Conservation (phyloP, 257 asterid genomes). For the Ilex asprella region DNA sequence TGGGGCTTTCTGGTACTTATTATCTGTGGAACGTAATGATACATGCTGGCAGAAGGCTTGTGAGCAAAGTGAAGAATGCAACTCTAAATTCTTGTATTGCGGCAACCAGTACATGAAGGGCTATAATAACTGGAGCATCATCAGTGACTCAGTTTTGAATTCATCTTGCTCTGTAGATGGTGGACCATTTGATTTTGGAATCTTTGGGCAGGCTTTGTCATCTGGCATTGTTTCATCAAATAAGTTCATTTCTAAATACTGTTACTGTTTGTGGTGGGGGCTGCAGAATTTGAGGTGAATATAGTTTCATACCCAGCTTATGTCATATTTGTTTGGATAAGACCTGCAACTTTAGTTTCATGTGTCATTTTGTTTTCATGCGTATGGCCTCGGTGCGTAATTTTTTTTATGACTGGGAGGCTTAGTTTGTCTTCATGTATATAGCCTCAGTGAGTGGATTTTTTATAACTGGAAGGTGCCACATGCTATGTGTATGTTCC, state of each 20-base stretch:
- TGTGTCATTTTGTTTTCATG: not conserved
- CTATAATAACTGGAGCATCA: conserved; percentile 51
- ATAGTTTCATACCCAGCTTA: conserved; percentile 3
- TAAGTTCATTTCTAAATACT: conserved; percentile 65
- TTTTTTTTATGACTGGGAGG: too few species aligned
- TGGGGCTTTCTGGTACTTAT: conserved; percentile 98
- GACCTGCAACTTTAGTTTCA: not conserved
- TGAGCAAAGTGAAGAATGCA: conserved; percentile 33
- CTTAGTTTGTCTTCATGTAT: too few species aligned
- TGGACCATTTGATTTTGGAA: conserved; percentile 90
- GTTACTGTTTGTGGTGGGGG: conserved; percentile 99
- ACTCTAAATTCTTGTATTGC: conserved; percentile 67
- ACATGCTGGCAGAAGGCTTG: conserved; percentile 98
- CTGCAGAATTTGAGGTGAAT: conserved; percentile 91
- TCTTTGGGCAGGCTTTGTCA: conserved; percentile 76
- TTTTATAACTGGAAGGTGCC: too few species aligned
- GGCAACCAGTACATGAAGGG: conserved; percentile 60
- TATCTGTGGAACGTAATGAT: conserved; percentile 89
- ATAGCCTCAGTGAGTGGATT: too few species aligned
- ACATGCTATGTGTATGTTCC: too few species aligned
- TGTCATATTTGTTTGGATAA: not conserved
- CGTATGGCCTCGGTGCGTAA: too few species aligned
- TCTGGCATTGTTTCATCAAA: conserved; percentile 70
- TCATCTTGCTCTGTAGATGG: conserved; percentile 57
- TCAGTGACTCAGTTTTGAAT: conserved; percentile 41